A percentile compares a stretch with the other conserved stretches of the same genome.
Conservation (phyloP, 2,329 filamentous ascomycete genomes). For the Calycina herbarum region DNA sequence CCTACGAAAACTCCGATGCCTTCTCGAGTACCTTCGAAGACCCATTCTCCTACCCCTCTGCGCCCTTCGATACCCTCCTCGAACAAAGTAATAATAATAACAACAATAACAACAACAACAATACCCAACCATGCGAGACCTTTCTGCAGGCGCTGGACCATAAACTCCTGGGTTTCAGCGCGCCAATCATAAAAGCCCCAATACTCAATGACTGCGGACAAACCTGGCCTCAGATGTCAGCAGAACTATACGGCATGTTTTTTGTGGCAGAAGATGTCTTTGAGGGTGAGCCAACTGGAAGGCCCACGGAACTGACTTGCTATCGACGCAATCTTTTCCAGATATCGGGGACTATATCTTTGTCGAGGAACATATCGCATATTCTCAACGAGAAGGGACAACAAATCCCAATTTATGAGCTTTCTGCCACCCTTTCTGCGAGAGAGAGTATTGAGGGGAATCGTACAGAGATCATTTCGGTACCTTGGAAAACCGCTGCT, state of each 20-base stretch:
- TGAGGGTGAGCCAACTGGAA: constrained; percentile 46
- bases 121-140: constrained; percentile 22
- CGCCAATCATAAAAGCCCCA: constrained; percentile 58
- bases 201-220: constrained; percentile 67
- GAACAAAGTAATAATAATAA: constrained; percentile 20
- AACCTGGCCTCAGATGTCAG: constrained; percentile 65
- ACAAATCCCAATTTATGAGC: constrained; percentile 72
- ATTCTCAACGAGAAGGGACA: constrained; percentile 76
- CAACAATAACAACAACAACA: constrained; percentile 20
- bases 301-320: constrained; percentile 82
- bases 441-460: constrained; percentile 93
- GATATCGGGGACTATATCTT: constrained; percentile 81
- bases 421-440: constrained; percentile 81
- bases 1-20: constrained; percentile 62
- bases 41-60: constrained; percentile 58
- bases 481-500: constrained; percentile 78
- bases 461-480: constrained; percentile 88
- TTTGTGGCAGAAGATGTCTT: constrained; percentile 83
- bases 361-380: constrained; percentile 71
- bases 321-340: constrained; percentile 95
- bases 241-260: constrained; percentile 86
- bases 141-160: constrained; percentile 55
- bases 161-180: constrained; percentile 74
- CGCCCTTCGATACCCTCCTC: constrained; percentile 43
- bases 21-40: constrained; percentile 65